Evolutionary conservation across 140 eudicot genomes (phyloP).

Genomic region (Ambrosia hybrid): DNA sequence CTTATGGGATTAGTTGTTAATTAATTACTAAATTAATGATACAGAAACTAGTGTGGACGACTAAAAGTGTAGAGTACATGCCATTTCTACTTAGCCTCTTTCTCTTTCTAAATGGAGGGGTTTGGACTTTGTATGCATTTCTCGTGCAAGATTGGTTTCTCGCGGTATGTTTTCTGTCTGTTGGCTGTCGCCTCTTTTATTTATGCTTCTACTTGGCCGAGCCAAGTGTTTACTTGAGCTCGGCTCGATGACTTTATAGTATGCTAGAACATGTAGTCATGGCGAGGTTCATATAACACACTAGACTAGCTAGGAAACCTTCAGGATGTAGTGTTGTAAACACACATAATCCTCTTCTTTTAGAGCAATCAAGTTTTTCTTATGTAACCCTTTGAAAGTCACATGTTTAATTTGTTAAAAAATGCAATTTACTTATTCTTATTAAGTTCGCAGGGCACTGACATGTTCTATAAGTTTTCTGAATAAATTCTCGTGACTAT

Average conservation of each 20-base stretch:
- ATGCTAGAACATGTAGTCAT: neutral
- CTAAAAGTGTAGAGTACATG: slow-evolving; percentile 78
- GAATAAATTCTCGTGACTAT: too few species aligned
- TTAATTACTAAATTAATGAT: neutral
- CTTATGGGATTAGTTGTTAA: neutral
- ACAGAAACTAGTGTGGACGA: slow-evolving; percentile 69
- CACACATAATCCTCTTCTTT: too few species aligned
- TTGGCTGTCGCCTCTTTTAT: neutral
- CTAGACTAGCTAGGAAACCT: too few species aligned
- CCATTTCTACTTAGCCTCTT: slow-evolving; percentile 66
- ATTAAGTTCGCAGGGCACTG: too few species aligned
- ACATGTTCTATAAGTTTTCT: too few species aligned
- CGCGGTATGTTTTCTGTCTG: slow-evolving; percentile 35
- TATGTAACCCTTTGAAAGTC: too few species aligned
- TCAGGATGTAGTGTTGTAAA: too few species aligned
- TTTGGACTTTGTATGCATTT: slow-evolving; percentile 73
- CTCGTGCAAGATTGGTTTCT: slow-evolving; percentile 61
- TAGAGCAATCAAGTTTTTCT: too few species aligned
- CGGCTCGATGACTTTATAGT: neutral
- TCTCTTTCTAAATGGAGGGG: slow-evolving; percentile 60
- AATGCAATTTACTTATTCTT: too few species aligned
- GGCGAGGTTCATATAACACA: too few species aligned
- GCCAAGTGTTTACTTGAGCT: neutral
- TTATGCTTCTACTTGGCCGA: too few species aligned
- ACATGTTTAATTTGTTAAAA: too few species aligned